Evolutionary conservation across 1,284 basidiomycete species (phyloP).

Genomic region (Rhodotorula sp.): DNA sequence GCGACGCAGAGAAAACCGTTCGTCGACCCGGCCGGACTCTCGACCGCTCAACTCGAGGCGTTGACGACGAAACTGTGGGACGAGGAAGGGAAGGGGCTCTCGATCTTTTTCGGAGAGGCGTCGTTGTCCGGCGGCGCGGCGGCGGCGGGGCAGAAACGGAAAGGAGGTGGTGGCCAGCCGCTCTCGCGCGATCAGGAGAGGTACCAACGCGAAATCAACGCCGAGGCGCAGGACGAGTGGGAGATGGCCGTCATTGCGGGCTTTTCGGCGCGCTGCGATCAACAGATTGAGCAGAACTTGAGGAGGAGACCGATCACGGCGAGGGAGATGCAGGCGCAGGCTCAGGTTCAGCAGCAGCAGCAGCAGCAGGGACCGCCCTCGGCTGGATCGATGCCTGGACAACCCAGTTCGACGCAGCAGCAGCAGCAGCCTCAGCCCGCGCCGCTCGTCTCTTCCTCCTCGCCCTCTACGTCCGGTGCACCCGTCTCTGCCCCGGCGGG

Average conservation of each 20-base stretch:
- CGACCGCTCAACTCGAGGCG: slow-evolving; percentile 18
- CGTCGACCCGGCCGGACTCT: slow-evolving; percentile 30
- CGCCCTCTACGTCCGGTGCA: too few species aligned
- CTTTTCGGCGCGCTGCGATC: slow-evolving; percentile 35
- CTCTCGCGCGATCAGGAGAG: slow-evolving; percentile 28
- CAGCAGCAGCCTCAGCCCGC: too few species aligned
- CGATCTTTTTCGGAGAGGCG: slow-evolving; percentile 22
- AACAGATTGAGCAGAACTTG: slow-evolving; percentile 20
- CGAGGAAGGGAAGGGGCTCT: slow-evolving; percentile 22
- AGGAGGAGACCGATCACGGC: slow-evolving; percentile 25
- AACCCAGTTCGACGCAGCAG: background rate
- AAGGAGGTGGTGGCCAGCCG: background rate
- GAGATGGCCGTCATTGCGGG: slow-evolving; percentile 32
- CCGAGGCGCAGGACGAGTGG: slow-evolving; percentile 32
- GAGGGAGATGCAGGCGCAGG: slow-evolving; percentile 22
- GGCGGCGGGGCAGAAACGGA: background rate
- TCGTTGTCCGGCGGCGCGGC: background rate
- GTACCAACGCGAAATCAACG: slow-evolving; percentile 24
- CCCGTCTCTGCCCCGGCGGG: too few species aligned
- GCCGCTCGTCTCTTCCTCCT: background rate
- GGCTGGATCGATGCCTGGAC: too few species aligned
- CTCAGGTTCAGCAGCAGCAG: background rate
- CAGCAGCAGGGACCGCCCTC: background rate
- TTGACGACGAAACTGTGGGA: slow-evolving; percentile 20
- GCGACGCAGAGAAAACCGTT: slow-evolving; percentile 24